Evolutionary conservation across 2,329 filamentous ascomycete genomes (phyloP).

Genomic region (Didymella exigua): DNA sequence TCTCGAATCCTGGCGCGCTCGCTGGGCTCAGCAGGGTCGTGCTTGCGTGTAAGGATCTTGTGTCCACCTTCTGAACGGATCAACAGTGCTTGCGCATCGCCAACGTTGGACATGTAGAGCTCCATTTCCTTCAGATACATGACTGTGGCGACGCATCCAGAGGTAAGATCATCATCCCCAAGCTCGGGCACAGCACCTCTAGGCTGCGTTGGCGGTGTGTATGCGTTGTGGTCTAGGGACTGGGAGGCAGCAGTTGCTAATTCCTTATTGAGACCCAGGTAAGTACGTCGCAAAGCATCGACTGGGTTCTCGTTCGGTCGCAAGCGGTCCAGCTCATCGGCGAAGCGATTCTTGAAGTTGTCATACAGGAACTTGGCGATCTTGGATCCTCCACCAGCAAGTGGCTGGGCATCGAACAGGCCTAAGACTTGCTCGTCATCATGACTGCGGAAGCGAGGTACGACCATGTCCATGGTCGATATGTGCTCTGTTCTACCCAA

Average conservation of each 20-base stretch:
- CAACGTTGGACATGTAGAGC: conserved; percentile 92
- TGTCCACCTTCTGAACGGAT: conserved; percentile 87
- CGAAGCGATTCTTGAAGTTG: conserved; percentile 87
- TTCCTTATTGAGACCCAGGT: conserved; percentile 91
- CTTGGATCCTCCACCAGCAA: conserved; percentile 88
- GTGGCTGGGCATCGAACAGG: conserved; percentile 93
- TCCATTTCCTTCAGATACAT: conserved; percentile 89
- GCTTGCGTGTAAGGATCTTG: conserved; percentile 84
- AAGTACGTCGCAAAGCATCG: conserved; percentile 85
- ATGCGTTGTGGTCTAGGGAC: conserved; percentile 70
- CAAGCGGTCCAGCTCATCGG: conserved; percentile 77
- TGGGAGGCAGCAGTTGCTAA: conserved; percentile 83
- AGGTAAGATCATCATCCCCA: conserved; percentile 85
- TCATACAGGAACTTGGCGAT: conserved; percentile 97
- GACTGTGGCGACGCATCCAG: conserved; percentile 90
- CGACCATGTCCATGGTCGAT: conserved; percentile 93
- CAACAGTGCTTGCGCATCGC: conserved; percentile 92
- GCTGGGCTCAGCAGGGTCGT: conserved; percentile 84
- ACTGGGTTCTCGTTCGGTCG: conserved; percentile 73
- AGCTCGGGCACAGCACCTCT: conserved; percentile 78
- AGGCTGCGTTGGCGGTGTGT: conserved; percentile 54
- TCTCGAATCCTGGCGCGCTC: conserved; percentile 91
- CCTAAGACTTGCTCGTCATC: conserved; percentile 90
- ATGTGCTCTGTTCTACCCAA: conserved; percentile 91
- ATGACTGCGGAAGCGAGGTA: conserved; percentile 86